Percentiles rank a stretch among this genome's conserved stretches.
Evolutionary conservation across 768 basidiomycete species (phyloP).

Genomic region (Ramaria sp.): DNA sequence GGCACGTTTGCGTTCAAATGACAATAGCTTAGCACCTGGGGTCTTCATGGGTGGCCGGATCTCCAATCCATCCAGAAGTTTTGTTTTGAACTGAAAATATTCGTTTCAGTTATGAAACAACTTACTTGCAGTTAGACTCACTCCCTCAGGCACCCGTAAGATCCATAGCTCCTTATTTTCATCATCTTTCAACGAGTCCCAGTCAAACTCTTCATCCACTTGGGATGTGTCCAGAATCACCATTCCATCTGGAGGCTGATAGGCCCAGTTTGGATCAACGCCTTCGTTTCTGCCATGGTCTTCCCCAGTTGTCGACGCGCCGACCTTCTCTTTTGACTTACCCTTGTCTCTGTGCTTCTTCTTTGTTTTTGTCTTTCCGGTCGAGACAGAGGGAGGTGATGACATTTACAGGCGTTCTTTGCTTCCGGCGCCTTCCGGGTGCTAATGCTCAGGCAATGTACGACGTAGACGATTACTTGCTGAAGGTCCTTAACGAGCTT

Average conservation of each 20-base stretch:
- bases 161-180: slow-evolving; percentile 59
- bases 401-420: background rate
- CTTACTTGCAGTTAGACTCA: slow-evolving; percentile 24
- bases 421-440: background rate
- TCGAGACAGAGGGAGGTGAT: background rate
- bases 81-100: slow-evolving; percentile 46
- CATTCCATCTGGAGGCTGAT: slow-evolving; percentile 46
- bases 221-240: slow-evolving; percentile 32
- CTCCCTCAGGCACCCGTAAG: slow-evolving; percentile 56
- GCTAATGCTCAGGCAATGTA: background rate
- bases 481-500: background rate
- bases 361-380: background rate
- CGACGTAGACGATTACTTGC: background rate
- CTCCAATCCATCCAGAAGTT: slow-evolving; percentile 43
- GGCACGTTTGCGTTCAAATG: slow-evolving; percentile 40
- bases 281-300: slow-evolving; percentile 1
- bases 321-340: background rate
- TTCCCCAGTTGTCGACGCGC: background rate
- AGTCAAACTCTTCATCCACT: slow-evolving; percentile 48
- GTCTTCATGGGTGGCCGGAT: slow-evolving; percentile 29
- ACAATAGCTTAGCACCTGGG: slow-evolving; percentile 29
- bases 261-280: slow-evolving; percentile 44
- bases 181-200: slow-evolving; percentile 48
- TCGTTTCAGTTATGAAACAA: background rate
- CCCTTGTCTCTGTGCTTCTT: background rate